Percentiles rank a stretch among this genome's conserved stretches.
These are phyloP conservation scores for Pseudomassariella vexata DNA, from an alignment of 2,329 filamentous ascomycete genomes.

Conservation along the genomic window DNA sequence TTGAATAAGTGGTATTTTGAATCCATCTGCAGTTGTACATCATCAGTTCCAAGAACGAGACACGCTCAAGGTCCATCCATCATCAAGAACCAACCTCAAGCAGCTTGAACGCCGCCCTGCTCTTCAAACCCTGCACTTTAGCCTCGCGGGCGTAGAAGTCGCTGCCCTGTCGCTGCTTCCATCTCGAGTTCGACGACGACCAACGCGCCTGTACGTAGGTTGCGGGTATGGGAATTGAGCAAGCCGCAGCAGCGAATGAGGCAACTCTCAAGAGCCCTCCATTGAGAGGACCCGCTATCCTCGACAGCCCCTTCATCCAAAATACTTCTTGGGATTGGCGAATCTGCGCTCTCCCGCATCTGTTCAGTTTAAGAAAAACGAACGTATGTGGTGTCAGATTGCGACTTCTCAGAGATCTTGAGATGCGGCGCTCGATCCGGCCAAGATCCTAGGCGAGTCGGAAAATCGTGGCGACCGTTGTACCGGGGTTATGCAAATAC, in stretches of 20 bases:
- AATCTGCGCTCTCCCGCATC: conserved; percentile 14
- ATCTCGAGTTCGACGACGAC: conserved; percentile 63
- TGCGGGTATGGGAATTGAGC: background rate
- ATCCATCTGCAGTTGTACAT: conserved; percentile 71
- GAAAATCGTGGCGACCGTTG: too few relatives aligned
- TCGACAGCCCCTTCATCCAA: conserved; percentile 19
- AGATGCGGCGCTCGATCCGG: too few relatives aligned
- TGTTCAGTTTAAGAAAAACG: conserved; percentile 1
- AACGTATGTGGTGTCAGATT: too few relatives aligned
- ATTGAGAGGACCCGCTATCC: conserved; percentile 17
- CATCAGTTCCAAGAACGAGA: background rate
- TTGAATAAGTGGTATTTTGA: conserved; percentile 74
- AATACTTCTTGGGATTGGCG: conserved; percentile 7
- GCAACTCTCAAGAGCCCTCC: conserved; percentile 13
- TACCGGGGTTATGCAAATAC: too few relatives aligned
- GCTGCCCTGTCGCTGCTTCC: conserved; percentile 72
- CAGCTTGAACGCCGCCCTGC: conserved; percentile 88
- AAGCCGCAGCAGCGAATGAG: background rate
- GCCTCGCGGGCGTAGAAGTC: conserved; percentile 73
- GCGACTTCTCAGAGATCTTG: too few relatives aligned
- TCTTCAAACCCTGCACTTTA: conserved; percentile 75
- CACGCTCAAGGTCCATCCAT: conserved; percentile 4
- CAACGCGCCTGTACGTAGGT: conserved; percentile 13
- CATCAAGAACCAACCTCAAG: conserved; percentile 56
- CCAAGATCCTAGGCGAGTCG: too few relatives aligned